Evolutionary conservation across 2,329 filamentous ascomycete genomes (phyloP).

Genomic region (Cytospora mali): DNA sequence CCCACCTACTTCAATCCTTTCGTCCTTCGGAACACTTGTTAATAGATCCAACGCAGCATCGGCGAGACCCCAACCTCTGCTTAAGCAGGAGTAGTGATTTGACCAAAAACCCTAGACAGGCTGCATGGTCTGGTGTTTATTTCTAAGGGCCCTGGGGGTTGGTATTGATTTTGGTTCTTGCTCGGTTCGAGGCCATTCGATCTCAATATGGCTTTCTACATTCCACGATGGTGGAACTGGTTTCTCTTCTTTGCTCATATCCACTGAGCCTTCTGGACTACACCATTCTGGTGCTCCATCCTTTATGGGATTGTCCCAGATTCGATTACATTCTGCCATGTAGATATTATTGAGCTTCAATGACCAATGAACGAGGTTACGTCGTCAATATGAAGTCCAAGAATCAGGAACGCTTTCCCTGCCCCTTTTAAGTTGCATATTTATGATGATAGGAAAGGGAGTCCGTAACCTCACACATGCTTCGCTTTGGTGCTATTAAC

Average conservation of each 20-base stretch:
- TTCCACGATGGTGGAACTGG: slow-evolving; percentile 3
- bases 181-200: slow-evolving; percentile 1
- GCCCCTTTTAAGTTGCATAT: too few relatives aligned
- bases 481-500: too few relatives aligned
- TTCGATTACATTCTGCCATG: neutral
- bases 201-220: slow-evolving; percentile 3
- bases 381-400: neutral
- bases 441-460: too few relatives aligned
- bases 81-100: neutral
- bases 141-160: slow-evolving; percentile 7
- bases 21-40: neutral
- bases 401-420: neutral
- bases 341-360: neutral
- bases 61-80: slow-evolving; percentile 24
- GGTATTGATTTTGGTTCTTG: slow-evolving; percentile 6
- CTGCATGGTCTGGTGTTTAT: slow-evolving; percentile 6
- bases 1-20: neutral
- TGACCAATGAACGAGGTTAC: neutral
- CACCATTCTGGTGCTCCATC: neutral
- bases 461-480: too few relatives aligned
- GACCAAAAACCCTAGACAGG: neutral
- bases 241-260: neutral
- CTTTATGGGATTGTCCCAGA: neutral
- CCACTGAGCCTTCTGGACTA: neutral
- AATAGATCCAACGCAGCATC: slow-evolving; percentile 16